Evolutionary conservation across 1,139 yeast species (phyloP).

Genomic region (Groenewaldozyma auringiensis): DNA sequence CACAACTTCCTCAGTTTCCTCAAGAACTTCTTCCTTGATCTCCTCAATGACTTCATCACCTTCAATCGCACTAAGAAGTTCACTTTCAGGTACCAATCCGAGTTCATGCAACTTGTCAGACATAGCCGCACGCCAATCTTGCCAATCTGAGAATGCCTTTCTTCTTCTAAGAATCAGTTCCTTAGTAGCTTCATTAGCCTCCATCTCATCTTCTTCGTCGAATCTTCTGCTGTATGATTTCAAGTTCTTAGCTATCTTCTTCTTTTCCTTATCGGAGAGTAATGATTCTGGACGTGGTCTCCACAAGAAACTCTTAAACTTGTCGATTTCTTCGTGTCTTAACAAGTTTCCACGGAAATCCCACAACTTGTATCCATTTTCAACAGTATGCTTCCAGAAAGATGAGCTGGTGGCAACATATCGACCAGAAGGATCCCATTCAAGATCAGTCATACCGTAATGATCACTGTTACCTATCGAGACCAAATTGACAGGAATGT

Average conservation of each 20-base stretch:
- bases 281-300: conserved; percentile 90
- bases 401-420: conserved; percentile 85
- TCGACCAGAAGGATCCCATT: conserved; percentile 97
- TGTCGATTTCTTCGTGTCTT: conserved; percentile 70
- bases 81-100: conserved; percentile 32
- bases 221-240: conserved; percentile 87
- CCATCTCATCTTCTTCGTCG: conserved; percentile 95
- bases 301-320: conserved; percentile 88
- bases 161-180: conserved; percentile 85
- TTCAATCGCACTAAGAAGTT: conserved; percentile 25
- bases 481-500: conserved; percentile 52
- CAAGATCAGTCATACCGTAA: conserved; percentile 73
- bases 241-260: conserved; percentile 85
- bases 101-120: conserved; percentile 42
- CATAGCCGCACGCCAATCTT: conserved; percentile 58
- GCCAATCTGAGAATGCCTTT: conserved; percentile 80
- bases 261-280: conserved; percentile 69
- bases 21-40: conserved; percentile 72
- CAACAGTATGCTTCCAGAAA: conserved; percentile 73
- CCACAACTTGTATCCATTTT: conserved; percentile 83
- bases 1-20: conserved; percentile 33
- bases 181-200: conserved; percentile 86
- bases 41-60: conserved; percentile 66
- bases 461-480: conserved; percentile 57
- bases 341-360: conserved; percentile 74